Percentiles rank a stretch among this genome's conserved stretches.
These are phyloP conservation scores for Scedosporium minutisporum DNA, from an alignment of 2,329 filamentous ascomycete genomes.

Conservation along the genomic window DNA sequence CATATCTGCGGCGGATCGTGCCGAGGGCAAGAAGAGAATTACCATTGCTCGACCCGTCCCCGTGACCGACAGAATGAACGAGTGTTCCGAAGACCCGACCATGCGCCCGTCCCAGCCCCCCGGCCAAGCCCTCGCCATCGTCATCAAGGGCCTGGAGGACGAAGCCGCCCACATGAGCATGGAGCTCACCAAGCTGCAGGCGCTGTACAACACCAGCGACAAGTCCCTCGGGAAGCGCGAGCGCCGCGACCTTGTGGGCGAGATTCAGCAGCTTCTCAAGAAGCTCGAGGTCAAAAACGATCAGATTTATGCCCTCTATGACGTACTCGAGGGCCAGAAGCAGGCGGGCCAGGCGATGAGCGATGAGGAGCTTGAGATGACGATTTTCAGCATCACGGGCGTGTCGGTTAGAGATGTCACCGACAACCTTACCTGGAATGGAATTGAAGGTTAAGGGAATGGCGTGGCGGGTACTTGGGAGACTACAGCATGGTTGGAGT, in stretches of 20 bases:
- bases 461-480: background rate
- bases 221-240: conserved; percentile 55
- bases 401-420: conserved; percentile 33
- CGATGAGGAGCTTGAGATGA: conserved; percentile 54
- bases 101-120: conserved; percentile 61
- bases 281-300: conserved; percentile 64
- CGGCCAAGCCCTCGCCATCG: conserved; percentile 63
- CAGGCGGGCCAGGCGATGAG: conserved; percentile 52
- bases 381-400: conserved; percentile 45
- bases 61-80: conserved; percentile 47
- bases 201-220: conserved; percentile 56
- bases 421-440: conserved; percentile 31
- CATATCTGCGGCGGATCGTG: conserved; percentile 25
- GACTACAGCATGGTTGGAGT: background rate
- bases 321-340: conserved; percentile 75
- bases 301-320: conserved; percentile 74
- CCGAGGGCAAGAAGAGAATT: conserved; percentile 46
- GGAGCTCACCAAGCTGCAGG: conserved; percentile 52
- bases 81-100: conserved; percentile 30
- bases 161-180: conserved; percentile 70
- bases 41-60: conserved; percentile 55
- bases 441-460: conserved; percentile 7
- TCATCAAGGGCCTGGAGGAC: conserved; percentile 73
- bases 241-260: conserved; percentile 49
- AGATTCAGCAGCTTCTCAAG: conserved; percentile 51